Evolutionary conservation across 169 alveolate genomes (phyloP).

Genomic region (Plasmodium inui): DNA sequence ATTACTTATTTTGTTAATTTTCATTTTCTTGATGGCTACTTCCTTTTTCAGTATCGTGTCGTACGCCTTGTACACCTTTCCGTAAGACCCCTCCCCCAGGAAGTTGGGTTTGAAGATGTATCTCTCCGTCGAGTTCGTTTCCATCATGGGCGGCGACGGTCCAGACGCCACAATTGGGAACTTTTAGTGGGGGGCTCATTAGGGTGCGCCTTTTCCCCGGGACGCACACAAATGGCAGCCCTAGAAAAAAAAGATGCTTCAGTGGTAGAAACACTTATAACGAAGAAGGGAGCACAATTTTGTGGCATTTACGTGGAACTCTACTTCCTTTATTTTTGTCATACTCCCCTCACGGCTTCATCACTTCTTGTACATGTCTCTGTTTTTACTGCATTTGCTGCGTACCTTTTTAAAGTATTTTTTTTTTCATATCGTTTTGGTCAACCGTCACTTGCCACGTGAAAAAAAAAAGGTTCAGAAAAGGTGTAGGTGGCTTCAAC

Average conservation of each 20-base stretch:
- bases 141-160: conserved; percentile 1
- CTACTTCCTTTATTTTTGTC: not conserved
- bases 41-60: conserved; percentile 84
- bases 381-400: not conserved
- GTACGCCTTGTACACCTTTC: conserved; percentile 94
- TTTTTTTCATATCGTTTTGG: not conserved
- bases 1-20: conserved; percentile 81
- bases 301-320: not conserved
- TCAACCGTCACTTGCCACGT: not conserved
- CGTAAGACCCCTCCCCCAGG: conserved; percentile 98
- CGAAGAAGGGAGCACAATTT: not conserved
- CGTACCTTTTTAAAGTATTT: not conserved
- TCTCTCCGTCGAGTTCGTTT: conserved; percentile 73
- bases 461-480: not conserved
- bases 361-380: not conserved
- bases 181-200: not conserved
- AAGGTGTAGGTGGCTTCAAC: not conserved
- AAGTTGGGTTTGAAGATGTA: conserved; percentile 85
- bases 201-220: not conserved
- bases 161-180: not conserved
- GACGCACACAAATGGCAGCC: not conserved
- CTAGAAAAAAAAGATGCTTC: not conserved
- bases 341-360: not conserved
- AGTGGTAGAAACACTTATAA: not conserved
- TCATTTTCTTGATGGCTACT: conserved; percentile 95